phyloP scores from a whole-genome alignment of 176 grass and related monocot genomes.

The Eleusine indica region DNA sequence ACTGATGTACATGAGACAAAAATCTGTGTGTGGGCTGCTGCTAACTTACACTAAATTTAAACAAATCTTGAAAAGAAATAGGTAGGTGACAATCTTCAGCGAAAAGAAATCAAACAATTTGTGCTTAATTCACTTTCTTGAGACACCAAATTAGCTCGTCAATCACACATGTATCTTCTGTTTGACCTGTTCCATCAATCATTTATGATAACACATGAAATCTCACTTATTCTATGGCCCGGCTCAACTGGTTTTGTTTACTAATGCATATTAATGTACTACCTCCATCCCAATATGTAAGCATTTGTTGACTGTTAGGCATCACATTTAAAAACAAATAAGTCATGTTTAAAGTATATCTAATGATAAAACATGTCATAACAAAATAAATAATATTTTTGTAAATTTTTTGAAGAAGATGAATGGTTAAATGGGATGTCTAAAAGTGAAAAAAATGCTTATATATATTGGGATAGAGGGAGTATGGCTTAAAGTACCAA shows the following conservation, averaged over 20 bases:
- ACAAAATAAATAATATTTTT: no score
- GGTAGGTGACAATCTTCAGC: background rate
- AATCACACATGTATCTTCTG: background rate
- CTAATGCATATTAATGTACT: background rate
- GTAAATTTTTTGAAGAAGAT: no score
- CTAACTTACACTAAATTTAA: background rate
- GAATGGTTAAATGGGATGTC: no score
- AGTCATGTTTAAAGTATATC: no score
- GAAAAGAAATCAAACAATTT: background rate
- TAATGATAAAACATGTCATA: no score
- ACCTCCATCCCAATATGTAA: no score
- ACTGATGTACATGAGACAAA: background rate
- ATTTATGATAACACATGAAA: background rate
- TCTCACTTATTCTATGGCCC: background rate
- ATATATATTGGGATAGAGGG: no score
- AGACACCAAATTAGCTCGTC: background rate
- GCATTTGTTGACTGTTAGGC: no score
- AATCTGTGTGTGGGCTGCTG: background rate
- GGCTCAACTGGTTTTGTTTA: background rate
- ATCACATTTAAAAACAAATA: no score
- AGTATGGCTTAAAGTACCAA: background rate
- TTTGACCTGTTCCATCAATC: background rate
- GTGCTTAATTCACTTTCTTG: background rate
- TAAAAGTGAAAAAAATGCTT: no score
- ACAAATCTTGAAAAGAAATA: background rate